Evolutionary conservation across 2,329 filamentous ascomycete species (phyloP), one percentile per base, ranked within the genome.

Genomic region (Setomelanomma holmii): DNA sequence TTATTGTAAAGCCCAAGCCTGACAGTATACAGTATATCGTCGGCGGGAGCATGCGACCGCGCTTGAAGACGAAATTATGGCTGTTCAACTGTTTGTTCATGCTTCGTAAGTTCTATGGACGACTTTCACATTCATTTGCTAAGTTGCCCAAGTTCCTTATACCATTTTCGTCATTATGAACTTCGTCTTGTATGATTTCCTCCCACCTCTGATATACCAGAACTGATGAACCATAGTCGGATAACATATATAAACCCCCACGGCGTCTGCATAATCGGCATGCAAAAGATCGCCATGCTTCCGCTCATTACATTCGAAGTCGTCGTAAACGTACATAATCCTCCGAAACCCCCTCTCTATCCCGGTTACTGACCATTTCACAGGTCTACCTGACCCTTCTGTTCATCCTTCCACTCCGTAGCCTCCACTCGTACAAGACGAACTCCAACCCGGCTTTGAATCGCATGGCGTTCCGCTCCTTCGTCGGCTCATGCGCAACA

Each of bases 261-360:
- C 10, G 82, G 81, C 1, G 71, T 80, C 38, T 89, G 86, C 60
- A 80, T 84, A 49, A 87, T 88, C 48, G 86, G 86, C 16, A 85
- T 88, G 80, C 72, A 82, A 60, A 81, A 76, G 44, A 71, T 79
- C 4, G 81, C 83, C 4, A 83, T 88, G 78, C 80, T 87, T 22
- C 84, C 85, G 0, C 77, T 89, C 10, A 85, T 89, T 39, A 75
- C 76, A 0, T 86, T 87, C 56, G 86, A 88, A 56, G 74, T 85
- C 11, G 58, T 86, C 1, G 80, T 86, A 48, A 88, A 88, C 61
- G 80, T 80, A 61, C 46, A 68, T 49, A 3, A 42, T 4, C 39
- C 10, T 19, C 21, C 11, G 19, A 20, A 12, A 24, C 12, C 45
- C 62, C 22, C 16, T 17, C 16, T 33, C 17, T 6, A 20, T 8